A percentile compares a stretch with the other conserved stretches of the same genome.
Conservation (phyloP, 192 early-diverging fungal genomes). For the Radiomyces spectabilis region DNA sequence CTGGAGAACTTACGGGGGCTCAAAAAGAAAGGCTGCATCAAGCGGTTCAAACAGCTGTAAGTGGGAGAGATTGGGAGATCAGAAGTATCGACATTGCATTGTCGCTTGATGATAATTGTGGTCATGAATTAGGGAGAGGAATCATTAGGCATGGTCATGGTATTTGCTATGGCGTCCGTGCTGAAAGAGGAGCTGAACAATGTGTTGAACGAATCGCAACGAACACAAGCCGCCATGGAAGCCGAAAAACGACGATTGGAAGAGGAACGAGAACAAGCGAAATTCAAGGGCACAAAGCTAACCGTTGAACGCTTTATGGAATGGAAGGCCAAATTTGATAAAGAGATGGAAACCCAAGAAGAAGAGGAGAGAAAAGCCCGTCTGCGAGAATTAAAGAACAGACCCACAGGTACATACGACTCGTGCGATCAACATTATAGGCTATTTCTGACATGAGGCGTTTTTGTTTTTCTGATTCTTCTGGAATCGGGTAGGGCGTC, state of each 20-base stretch:
- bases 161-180: conserved; percentile 72
- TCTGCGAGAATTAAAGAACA: conserved; percentile 29
- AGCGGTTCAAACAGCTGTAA: conserved; percentile 16
- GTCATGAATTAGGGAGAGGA: conserved; percentile 60
- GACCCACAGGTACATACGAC: conserved; percentile 9
- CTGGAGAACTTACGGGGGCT: conserved; percentile 32
- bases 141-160: conserved; percentile 87
- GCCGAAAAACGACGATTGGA: conserved; percentile 53
- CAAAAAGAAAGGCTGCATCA: conserved; percentile 27
- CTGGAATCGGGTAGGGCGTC: conserved; percentile 51
- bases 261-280: conserved; percentile 63
- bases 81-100: too few species aligned
- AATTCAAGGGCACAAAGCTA: conserved; percentile 78
- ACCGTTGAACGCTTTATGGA: conserved; percentile 66
- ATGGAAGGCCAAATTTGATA: conserved; percentile 78
- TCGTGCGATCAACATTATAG: background rate
- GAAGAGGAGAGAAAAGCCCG: conserved; percentile 31
- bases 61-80: too few species aligned
- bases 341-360: conserved; percentile 53
- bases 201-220: conserved; percentile 47
- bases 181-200: conserved; percentile 69
- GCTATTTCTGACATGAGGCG: background rate
- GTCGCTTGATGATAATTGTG: too few species aligned
- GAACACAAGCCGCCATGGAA: conserved; percentile 32
- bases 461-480: too few species aligned